Conservation (phyloP, 2,329 filamentous ascomycete species). For the Simplicillium aogashimaense region DNA sequence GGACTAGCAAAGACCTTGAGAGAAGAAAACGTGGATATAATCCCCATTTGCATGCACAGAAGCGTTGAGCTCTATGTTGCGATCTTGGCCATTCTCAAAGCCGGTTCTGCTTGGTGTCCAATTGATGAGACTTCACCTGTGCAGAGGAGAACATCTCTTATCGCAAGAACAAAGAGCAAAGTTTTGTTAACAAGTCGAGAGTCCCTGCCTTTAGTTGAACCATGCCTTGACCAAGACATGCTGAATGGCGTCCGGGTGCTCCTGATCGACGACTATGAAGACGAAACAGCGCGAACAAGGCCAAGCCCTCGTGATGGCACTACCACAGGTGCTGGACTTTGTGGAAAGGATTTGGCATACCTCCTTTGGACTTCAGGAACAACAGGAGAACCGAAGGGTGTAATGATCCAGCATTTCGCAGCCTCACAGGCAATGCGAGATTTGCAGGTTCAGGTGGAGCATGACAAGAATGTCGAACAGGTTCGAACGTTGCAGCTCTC, state of each 20-base stretch:
- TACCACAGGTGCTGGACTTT: background rate
- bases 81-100: conserved; percentile 24
- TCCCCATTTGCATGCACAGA: conserved; percentile 11
- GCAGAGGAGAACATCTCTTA: conserved; percentile 12
- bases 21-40: conserved; percentile 12
- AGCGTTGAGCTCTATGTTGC: conserved; percentile 24
- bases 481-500: conserved; percentile 26
- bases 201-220: background rate
- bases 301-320: background rate
- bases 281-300: background rate
- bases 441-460: conserved; percentile 7
- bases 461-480: conserved; percentile 7
- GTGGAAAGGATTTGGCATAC: conserved; percentile 16
- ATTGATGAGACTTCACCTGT: conserved; percentile 22
- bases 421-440: conserved; percentile 19
- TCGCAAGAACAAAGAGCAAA: conserved; percentile 16
- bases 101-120: conserved; percentile 24
- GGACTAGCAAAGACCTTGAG: conserved; percentile 18
- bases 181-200: conserved; percentile 10
- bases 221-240: background rate
- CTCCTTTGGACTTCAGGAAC: conserved; percentile 22
- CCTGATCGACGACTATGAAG: conserved; percentile 13
- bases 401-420: conserved; percentile 19
- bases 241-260: conserved; percentile 16
- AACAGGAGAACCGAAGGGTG: conserved; percentile 22